phyloP scores from a whole-genome alignment of 1,284 basidiomycete genomes.

The Ganoderma multipileum region DNA sequence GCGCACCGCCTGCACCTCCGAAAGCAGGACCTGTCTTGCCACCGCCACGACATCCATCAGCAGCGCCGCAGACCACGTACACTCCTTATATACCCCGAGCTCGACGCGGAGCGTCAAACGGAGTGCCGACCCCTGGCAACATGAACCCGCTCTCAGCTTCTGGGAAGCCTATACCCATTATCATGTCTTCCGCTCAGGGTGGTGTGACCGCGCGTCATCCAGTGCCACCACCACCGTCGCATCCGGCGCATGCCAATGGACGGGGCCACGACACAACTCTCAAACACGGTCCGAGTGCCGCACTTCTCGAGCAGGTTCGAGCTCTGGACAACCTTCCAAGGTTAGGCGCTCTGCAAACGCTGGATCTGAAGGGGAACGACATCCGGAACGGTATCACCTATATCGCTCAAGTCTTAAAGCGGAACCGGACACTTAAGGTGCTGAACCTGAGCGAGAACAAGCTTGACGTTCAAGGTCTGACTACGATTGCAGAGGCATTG shows the following conservation, averaged over 20 bases:
- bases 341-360: slow-evolving; percentile 84
- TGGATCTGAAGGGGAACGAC: slow-evolving; percentile 94
- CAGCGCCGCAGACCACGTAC: slow-evolving; percentile 74
- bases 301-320: slow-evolving; percentile 79
- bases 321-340: slow-evolving; percentile 87
- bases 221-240: slow-evolving; percentile 35
- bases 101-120: slow-evolving; percentile 48
- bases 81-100: slow-evolving; percentile 80
- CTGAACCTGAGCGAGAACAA: slow-evolving; percentile 95
- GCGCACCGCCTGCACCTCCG: slow-evolving; percentile 38
- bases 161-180: slow-evolving; percentile 69
- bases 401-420: slow-evolving; percentile 93
- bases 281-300: slow-evolving; percentile 70
- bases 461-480: slow-evolving; percentile 84
- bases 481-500: slow-evolving; percentile 87
- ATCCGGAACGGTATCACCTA: slow-evolving; percentile 88
- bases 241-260: slow-evolving; percentile 23
- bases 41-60: slow-evolving; percentile 62
- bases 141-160: slow-evolving; percentile 60
- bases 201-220: slow-evolving; percentile 79
- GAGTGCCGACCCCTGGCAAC: slow-evolving; percentile 39
- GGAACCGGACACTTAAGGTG: slow-evolving; percentile 94
- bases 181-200: slow-evolving; percentile 78
- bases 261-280: slow-evolving; percentile 30
- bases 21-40: slow-evolving; percentile 57